Evolutionary conservation across 1,284 basidiomycete genomes (phyloP).

Genomic region (Boletus semigastroideus): DNA sequence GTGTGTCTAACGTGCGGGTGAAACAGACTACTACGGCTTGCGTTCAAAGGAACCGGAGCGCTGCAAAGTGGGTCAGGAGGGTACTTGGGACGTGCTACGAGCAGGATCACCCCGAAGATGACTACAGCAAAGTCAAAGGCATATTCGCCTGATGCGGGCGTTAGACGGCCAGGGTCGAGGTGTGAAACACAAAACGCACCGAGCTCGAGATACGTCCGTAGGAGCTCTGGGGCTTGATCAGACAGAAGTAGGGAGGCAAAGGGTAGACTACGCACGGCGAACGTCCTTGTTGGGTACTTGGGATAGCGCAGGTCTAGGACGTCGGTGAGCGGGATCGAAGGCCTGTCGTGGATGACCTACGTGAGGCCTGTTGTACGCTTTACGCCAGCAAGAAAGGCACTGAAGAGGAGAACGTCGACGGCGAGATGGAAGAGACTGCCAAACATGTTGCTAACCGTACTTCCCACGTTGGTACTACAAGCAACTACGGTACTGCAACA

Average conservation of each 20-base stretch:
- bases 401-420: constrained; percentile 75
- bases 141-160: constrained; percentile 58
- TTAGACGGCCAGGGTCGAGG: neutral
- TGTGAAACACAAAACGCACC: constrained; percentile 44
- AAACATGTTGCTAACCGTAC: constrained; percentile 45
- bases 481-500: constrained; percentile 28
- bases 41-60: constrained; percentile 74
- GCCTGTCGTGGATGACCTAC: constrained; percentile 42
- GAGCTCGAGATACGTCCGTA: constrained; percentile 74
- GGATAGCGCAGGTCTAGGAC: constrained; percentile 58
- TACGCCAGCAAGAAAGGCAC: constrained; percentile 76
- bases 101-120: constrained; percentile 59
- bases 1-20: neutral
- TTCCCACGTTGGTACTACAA: constrained; percentile 21
- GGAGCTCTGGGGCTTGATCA: constrained; percentile 49
- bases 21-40: constrained; percentile 20
- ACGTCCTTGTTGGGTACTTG: constrained; percentile 82
- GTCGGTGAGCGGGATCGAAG: constrained; percentile 6
- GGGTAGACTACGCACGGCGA: constrained; percentile 61
- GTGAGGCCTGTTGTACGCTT: constrained; percentile 79
- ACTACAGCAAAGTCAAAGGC: constrained; percentile 81
- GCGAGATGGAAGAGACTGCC: constrained; percentile 67
- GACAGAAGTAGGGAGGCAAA: neutral
- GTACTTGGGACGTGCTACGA: constrained; percentile 26
- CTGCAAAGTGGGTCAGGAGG: constrained; percentile 38